A percentile compares a stretch with the other conserved stretches of the same genome.
Conservation (phyloP, 495 filamentous ascomycete species). For the Hypomontagnella submonticulosa region DNA sequence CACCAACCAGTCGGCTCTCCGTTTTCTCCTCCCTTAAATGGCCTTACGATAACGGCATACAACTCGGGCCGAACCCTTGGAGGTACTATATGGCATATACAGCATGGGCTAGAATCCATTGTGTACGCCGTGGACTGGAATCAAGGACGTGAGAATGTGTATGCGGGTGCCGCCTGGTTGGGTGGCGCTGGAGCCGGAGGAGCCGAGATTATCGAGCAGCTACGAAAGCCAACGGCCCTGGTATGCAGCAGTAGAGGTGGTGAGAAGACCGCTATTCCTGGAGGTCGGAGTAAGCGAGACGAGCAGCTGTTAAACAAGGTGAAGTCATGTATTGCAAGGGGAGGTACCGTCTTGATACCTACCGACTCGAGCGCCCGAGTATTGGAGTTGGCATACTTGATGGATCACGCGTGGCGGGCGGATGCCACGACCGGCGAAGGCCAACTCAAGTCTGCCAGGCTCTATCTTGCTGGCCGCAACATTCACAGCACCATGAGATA, state of each 20-base stretch:
- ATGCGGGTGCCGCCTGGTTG: slow-evolving; percentile 93
- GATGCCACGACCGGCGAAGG: slow-evolving; percentile 68
- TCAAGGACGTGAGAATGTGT: slow-evolving; percentile 90
- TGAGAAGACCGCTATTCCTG: slow-evolving; percentile 73
- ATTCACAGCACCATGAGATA: slow-evolving; percentile 85
- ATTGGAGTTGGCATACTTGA: slow-evolving; percentile 88
- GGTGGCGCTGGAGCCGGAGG: slow-evolving; percentile 80
- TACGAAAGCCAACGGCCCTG: slow-evolving; percentile 91
- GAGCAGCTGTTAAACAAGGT: slow-evolving; percentile 86
- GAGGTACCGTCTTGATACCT: slow-evolving; percentile 94
- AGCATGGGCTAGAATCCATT: slow-evolving; percentile 95
- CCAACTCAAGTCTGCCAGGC: slow-evolving; percentile 71
- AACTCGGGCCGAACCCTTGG: slow-evolving; percentile 95
- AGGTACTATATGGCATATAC: slow-evolving; percentile 98
- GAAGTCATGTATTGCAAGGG: slow-evolving; percentile 76
- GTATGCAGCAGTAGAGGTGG: slow-evolving; percentile 89
- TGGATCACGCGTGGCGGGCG: slow-evolving; percentile 89
- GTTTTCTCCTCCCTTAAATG: slow-evolving; percentile 87
- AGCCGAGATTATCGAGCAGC: slow-evolving; percentile 89
- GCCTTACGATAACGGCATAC: slow-evolving; percentile 96
- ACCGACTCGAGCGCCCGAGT: slow-evolving; percentile 94
- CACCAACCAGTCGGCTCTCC: slow-evolving; percentile 87
- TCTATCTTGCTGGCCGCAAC: slow-evolving; percentile 86
- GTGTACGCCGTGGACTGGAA: slow-evolving; percentile 99
- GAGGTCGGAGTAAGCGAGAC: slow-evolving; percentile 82